Conservation (phyloP, 495 filamentous ascomycete genomes). For the Neurospora sp. region DNA sequence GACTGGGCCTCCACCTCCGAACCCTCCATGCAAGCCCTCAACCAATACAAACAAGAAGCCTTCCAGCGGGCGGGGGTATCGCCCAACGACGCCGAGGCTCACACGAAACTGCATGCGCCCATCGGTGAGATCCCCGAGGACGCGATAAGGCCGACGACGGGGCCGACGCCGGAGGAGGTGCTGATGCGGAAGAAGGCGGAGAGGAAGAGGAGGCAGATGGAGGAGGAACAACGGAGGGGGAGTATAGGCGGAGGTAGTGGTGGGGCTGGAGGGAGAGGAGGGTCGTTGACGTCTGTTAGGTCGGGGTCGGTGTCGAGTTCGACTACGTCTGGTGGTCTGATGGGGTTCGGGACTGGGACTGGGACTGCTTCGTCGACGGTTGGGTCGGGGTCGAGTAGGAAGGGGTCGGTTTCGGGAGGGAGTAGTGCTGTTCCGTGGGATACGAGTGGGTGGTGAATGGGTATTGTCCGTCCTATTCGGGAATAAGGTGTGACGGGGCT, state of each 20-base stretch:
- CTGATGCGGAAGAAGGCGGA: conserved; percentile 13
- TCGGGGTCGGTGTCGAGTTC: neutral
- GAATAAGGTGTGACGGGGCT: neutral
- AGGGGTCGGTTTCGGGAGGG: neutral
- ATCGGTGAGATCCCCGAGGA: conserved; percentile 26
- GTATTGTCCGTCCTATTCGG: neutral
- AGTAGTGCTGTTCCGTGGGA: neutral
- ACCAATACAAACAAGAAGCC: conserved; percentile 27
- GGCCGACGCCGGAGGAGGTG: conserved; percentile 26
- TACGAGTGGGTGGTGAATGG: neutral
- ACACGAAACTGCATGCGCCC: conserved; percentile 25
- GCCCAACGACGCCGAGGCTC: conserved; percentile 18
- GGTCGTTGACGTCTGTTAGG: neutral
- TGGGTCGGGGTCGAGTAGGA: conserved; percentile 4
- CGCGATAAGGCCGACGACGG: conserved; percentile 23
- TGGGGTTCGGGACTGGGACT: neutral
- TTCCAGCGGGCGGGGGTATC: conserved; percentile 26
- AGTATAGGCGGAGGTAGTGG: neutral
- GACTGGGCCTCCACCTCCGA: conserved; percentile 32
- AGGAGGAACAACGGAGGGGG: neutral
- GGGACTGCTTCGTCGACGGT: neutral
- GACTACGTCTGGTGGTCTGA: neutral
- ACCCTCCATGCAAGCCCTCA: conserved; percentile 30
- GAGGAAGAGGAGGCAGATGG: conserved; percentile 6
- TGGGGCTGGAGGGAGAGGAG: neutral